Base-by-base conservation (phyloP, 192 early-diverging fungal species). In the Obelidium mucronatum region DNA sequence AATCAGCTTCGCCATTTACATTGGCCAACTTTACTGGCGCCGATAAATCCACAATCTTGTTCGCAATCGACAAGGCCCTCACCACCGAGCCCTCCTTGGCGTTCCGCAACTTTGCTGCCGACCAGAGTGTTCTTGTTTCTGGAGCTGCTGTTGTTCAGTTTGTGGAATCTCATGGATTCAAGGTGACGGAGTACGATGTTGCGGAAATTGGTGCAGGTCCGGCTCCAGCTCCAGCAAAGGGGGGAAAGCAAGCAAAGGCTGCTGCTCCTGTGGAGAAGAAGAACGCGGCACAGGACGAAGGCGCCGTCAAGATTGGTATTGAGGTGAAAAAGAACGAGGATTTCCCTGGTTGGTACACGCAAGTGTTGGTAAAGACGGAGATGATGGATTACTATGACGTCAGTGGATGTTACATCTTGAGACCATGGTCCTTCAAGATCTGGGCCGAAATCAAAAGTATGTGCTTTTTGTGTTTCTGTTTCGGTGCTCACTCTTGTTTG, bases 351-450 rank as follows among this genome's bases (percentile, higher is more conserved):
- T 99, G 96, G 96, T 98, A 98, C 83, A 90, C 91, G 76, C 93
- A 93, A 86, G 92, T 95, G 30, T 84, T 99, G 73, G 91, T 90
- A 39, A 89, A 91, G 70, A 93, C 94, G 31, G 98, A 99, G 81
- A 97, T 99, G 98, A 85, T 98, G 82, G 95, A 96, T 78, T 97
- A 98, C 87, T 99, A 99, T 88, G 94, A 97, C 81, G 91, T 99
- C 48, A 93, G 91, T 78, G 98, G 98, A 59, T 99, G 98, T 86
- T 99, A 98, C 78, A 98, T 99, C 72, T 87, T 99, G 73, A 93
- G 98, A 81, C 98, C 98, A 17, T 91, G 92, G 84, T 88, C 95
- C 30, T 97, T 92, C 91, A 94, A 92, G 79, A 92, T 99, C 73
- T 99, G 98, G 98, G 93, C 98, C 83, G 88, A 93, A 81, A 94